Conservation (phyloP, 345 rosid genomes). For the Sisymbrium irio region DNA sequence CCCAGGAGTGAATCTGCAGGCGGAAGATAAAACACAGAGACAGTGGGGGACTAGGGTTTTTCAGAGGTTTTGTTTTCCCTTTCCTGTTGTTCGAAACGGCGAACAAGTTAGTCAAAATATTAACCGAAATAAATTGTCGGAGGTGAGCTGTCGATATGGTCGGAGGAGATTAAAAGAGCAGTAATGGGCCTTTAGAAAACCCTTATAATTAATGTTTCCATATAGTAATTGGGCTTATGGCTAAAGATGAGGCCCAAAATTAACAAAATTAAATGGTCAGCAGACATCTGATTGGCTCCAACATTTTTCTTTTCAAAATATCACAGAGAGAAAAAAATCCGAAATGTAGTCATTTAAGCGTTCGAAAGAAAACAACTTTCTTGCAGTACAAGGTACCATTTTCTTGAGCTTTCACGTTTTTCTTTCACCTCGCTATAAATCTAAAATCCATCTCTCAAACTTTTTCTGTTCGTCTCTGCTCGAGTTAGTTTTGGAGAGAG, state of each 20-base stretch:
- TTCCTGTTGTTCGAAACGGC: conserved; percentile 7
- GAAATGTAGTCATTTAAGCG: neutral
- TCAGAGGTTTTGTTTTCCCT: conserved; percentile 21
- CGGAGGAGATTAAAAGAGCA: no score
- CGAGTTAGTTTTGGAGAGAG: neutral
- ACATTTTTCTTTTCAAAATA: no score
- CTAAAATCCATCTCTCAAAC: neutral
- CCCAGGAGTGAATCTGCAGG: neutral
- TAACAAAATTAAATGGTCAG: no score
- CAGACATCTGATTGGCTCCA: no score
- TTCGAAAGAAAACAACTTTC: neutral
- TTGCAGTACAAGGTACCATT: neutral
- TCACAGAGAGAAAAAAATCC: no score
- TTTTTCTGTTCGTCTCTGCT: neutral
- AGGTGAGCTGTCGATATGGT: neutral
- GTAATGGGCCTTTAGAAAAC: neutral
- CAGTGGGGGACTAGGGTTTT: conserved; percentile 30
- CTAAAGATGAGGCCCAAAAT: no score
- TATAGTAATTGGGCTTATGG: neutral
- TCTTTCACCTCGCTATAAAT: neutral
- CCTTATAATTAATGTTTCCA: neutral
- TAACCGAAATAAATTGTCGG: neutral
- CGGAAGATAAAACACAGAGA: neutral
- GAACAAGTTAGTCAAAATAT: neutral
- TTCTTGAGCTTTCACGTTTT: neutral